Evolutionary conservation across 2,329 filamentous ascomycete species (phyloP).

Genomic region (Fusarium staphyleae): DNA sequence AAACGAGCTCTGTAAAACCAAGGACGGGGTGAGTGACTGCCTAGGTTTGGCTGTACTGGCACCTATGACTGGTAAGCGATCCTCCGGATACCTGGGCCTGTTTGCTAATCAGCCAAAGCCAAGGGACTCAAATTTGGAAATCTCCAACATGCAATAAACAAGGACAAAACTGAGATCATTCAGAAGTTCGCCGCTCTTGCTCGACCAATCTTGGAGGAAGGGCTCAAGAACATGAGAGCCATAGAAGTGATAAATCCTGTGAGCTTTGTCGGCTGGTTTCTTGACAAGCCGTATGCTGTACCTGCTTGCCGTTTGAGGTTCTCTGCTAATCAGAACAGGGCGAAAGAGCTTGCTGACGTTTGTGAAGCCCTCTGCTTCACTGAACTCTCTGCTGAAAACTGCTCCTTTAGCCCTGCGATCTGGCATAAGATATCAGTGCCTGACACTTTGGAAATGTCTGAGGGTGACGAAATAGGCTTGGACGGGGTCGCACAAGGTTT

Average conservation of each 20-base stretch:
- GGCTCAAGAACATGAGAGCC: background rate
- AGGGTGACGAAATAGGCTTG: background rate
- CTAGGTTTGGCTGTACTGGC: conserved; percentile 2
- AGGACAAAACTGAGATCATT: background rate
- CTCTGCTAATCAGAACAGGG: background rate
- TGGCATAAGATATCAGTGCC: conserved; percentile 2
- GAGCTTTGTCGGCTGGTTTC: conserved; percentile 5
- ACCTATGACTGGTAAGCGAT: conserved; percentile 1
- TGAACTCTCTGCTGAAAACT: too few relatives aligned
- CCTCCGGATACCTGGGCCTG: background rate
- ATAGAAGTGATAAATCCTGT: conserved; percentile 3
- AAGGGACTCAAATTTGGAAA: conserved; percentile 1
- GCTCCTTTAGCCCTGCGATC: background rate
- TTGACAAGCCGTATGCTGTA: conserved; percentile 4
- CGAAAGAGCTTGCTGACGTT: too few relatives aligned
- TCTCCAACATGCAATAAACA: background rate
- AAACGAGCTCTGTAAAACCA: conserved; percentile 4
- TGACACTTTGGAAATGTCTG: background rate
- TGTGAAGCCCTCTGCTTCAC: too few relatives aligned
- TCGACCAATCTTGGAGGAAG: background rate
- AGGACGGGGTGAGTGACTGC: background rate
- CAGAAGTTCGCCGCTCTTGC: conserved; percentile 2
- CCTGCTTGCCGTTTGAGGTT: background rate
- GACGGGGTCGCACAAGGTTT: background rate
- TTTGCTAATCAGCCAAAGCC: background rate